Evolutionary conservation across 495 filamentous ascomycete species (phyloP), one percentile per base, ranked within the genome.

Genomic region (Zalerion maritima): DNA sequence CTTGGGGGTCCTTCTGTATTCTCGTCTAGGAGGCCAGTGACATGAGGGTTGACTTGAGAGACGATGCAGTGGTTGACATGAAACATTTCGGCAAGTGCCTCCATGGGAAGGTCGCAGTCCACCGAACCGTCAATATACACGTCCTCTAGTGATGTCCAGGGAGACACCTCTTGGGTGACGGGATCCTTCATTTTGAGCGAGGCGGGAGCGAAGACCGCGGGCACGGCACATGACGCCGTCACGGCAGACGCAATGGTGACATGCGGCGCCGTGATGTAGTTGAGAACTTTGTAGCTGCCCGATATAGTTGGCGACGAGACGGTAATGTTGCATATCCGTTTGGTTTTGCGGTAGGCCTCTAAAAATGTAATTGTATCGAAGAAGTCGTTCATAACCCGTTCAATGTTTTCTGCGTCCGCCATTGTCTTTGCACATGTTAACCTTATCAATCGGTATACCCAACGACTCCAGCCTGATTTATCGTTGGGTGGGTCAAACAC

Each of bases 21-120:
- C 40, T 75, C 79, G 14, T 67, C 54, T 11, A 94, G 60, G 37
- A 96, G 93, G 5, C 86, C 85, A 0, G 91, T 75, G 17, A 94
- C 79, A 41, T 94, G 87, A 1, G 87, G 87, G 43, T 94, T 94
- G 25, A 91, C 83, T 46, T 96, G 87, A 0, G 85, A 93, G 18
- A 94, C 87, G 44, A 96, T 94, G 46, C 93, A 94, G 46, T 94
- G 85, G 46, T 94, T 96, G 54, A 94, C 85, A 45, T 94, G 93
- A 55, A 94, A 93, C 80, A 94, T 87, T 41, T 94, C 86, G 0
- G 85, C 76, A 7, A 96, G 60, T 6, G 81, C 66, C 24, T 75
- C 84, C 80, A 93, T 93, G 13, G 87, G 87, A 2, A 96, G 64
- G 52, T 96, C 87, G 35, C 84, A 84, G 41, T 94, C 85, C 3